Percentiles rank a stretch among this genome's conserved stretches.
Evolutionary conservation across 345 rosid species (phyloP).

Genomic region (Brassica rapa): DNA sequence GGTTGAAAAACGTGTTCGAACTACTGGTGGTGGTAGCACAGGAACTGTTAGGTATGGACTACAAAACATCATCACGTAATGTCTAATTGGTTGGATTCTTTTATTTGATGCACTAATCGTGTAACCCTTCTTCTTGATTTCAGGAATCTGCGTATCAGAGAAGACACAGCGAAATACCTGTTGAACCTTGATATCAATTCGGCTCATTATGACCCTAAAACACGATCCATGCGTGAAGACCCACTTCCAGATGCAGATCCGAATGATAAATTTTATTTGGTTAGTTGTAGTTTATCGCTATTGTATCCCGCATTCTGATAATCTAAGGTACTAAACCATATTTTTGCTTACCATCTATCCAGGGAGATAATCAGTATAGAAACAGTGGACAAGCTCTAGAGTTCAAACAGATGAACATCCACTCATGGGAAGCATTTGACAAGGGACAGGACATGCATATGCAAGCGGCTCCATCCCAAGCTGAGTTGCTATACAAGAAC

Average conservation of each 20-base stretch:
- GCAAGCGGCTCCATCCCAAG: constrained; percentile 80
- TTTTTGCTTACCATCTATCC: constrained; percentile 9
- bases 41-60: constrained; percentile 83
- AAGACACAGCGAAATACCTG: constrained; percentile 75
- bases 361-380: constrained; percentile 79
- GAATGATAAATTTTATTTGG: constrained; percentile 68
- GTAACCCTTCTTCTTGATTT: not conserved
- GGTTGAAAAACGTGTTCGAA: constrained; percentile 97
- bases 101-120: constrained; percentile 10
- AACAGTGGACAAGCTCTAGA: constrained; percentile 75
- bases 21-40: constrained; percentile 96
- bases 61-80: not conserved
- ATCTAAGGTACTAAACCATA: not conserved
- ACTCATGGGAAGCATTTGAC: constrained; percentile 45
- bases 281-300: constrained; percentile 26
- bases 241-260: constrained; percentile 82
- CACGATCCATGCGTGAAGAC: constrained; percentile 80
- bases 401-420: constrained; percentile 50
- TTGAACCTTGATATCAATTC: constrained; percentile 78
- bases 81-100: not conserved
- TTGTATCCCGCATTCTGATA: not conserved
- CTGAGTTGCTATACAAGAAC: constrained; percentile 58
- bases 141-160: constrained; percentile 78
- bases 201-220: constrained; percentile 77
- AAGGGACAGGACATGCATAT: constrained; percentile 76